Conservation (phyloP, 345 rosid genomes). For the Mangifera indica region DNA sequence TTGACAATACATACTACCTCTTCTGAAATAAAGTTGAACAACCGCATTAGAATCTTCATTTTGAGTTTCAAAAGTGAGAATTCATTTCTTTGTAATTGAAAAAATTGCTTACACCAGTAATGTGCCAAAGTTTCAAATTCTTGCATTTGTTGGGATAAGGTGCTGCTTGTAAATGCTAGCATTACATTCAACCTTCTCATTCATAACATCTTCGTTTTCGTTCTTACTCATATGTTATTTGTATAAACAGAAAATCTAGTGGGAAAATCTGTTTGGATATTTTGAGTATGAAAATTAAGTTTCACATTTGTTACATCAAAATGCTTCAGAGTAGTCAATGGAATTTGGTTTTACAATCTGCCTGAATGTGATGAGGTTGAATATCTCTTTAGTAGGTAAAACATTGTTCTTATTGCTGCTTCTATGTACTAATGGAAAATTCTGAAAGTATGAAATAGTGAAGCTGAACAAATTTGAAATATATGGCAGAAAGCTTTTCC, state of each 20-base stretch:
- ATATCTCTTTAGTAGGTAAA: constrained; percentile 51
- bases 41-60: not conserved
- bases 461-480: no score
- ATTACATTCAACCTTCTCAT: not conserved
- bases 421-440: not conserved
- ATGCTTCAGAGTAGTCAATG: constrained; percentile 57
- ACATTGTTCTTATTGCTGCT: not conserved
- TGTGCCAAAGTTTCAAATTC: no score
- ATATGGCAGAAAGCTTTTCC: no score
- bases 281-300: constrained; percentile 59
- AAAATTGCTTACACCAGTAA: not conserved
- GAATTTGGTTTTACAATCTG: constrained; percentile 60
- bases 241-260: constrained; percentile 49
- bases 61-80: not conserved
- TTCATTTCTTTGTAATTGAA: not conserved
- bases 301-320: constrained; percentile 53
- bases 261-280: constrained; percentile 54
- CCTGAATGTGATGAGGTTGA: constrained; percentile 61
- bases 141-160: not conserved
- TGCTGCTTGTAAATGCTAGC: not conserved
- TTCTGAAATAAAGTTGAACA: no score
- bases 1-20: no score
- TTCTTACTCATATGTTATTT: not conserved
- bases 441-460: no score
- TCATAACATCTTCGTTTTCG: not conserved